A percentile compares a stretch with the other conserved stretches of the same genome.
Evolutionary conservation across 345 rosid species (phyloP).

Genomic region (Eutrema heterophyllum): DNA sequence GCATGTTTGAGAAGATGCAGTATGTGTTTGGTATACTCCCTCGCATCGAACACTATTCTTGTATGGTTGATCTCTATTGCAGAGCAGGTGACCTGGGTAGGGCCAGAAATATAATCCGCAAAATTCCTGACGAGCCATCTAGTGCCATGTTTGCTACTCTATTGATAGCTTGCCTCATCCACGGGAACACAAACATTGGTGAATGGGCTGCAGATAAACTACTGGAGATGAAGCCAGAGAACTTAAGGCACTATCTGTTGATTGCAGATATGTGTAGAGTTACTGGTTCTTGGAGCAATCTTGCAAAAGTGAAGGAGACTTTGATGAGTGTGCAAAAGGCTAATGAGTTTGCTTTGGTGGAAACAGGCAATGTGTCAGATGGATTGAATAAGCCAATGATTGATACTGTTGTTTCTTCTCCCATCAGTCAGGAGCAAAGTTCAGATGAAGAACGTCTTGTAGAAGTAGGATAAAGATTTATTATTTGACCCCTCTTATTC

Average conservation of each 20-base stretch:
- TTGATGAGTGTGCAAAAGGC: slow-evolving; percentile 47
- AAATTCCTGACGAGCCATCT: slow-evolving; percentile 49
- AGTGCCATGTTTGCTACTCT: slow-evolving; percentile 75
- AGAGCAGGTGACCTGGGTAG: slow-evolving; percentile 57
- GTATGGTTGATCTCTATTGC: slow-evolving; percentile 75
- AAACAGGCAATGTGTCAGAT: slow-evolving; percentile 41
- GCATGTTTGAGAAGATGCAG: slow-evolving; percentile 46
- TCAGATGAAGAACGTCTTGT: slow-evolving; percentile 37
- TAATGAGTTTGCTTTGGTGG: slow-evolving; percentile 57
- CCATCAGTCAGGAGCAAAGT: slow-evolving; percentile 25
- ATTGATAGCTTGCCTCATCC: slow-evolving; percentile 54
- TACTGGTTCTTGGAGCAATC: slow-evolving; percentile 53
- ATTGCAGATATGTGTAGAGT: slow-evolving; percentile 60
- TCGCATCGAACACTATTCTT: slow-evolving; percentile 56
- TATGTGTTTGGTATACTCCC: slow-evolving; percentile 44
- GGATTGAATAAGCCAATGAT: slow-evolving; percentile 47
- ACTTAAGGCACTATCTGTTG: slow-evolving; percentile 54
- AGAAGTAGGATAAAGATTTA: slow-evolving; percentile 22
- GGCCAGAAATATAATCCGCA: slow-evolving; percentile 44
- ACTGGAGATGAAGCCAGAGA: slow-evolving; percentile 47
- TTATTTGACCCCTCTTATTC: no score
- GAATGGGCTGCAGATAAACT: slow-evolving; percentile 79
- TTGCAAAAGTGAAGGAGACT: slow-evolving; percentile 46
- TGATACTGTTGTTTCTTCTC: slow-evolving; percentile 27
- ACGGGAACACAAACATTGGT: slow-evolving; percentile 52